Evolutionary conservation across 2,329 filamentous ascomycete species (phyloP).

Genomic region (Fusarium denticulatum): DNA sequence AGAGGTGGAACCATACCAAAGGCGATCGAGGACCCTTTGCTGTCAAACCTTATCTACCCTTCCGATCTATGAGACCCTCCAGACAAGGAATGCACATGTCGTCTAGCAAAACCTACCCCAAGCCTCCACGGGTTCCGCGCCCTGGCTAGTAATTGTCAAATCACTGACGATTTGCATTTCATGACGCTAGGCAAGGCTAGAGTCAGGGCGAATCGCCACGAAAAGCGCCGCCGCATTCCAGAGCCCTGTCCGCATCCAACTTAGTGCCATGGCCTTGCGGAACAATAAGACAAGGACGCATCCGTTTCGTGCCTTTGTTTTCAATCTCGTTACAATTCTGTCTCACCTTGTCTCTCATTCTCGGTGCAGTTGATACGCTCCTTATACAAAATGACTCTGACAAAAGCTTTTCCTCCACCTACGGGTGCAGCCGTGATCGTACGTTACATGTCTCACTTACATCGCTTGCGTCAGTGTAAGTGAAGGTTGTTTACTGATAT

Average conservation of each 20-base stretch:
- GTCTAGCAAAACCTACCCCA: constrained; percentile 8
- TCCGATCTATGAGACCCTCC: not conserved
- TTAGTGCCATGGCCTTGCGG: not conserved
- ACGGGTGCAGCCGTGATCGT: constrained; percentile 15
- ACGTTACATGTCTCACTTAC: not conserved
- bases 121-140: not conserved
- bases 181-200: not conserved
- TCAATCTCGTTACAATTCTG: not conserved
- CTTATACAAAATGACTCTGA: constrained; percentile 19
- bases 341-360: constrained; percentile 11
- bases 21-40: not conserved
- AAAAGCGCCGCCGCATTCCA: constrained; percentile 24
- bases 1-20: not conserved
- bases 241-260: constrained; percentile 13
- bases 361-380: constrained; percentile 4
- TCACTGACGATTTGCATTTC: constrained; percentile 4
- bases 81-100: constrained; percentile 15
- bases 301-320: constrained; percentile 6
- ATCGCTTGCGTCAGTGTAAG: not conserved
- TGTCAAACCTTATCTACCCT: constrained; percentile 9
- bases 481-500: not conserved
- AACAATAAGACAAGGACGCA: constrained; percentile 18
- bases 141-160: not conserved
- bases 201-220: constrained; percentile 8
- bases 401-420: constrained; percentile 20